Evolutionary conservation across 371 early-diverging fungal genomes (phyloP), one percentile per base, ranked within the genome.

Genomic region (Syncephalastrum sp.): DNA sequence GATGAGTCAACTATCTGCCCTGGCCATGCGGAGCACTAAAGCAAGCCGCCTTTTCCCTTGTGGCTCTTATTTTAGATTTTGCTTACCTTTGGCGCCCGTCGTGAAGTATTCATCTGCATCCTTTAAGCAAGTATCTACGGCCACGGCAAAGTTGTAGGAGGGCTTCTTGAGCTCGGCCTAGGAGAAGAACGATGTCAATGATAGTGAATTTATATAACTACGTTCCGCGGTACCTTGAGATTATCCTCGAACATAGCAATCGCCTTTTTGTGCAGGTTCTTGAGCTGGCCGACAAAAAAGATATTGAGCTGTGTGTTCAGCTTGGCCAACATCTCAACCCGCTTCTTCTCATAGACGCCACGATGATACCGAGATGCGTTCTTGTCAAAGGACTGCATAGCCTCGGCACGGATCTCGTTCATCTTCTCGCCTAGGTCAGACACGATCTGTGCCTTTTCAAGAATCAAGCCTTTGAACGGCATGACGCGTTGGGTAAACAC

Each of bases 351-450:
- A 70, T 94, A 98, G 16, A 97, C 97, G 2, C 80, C 88, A n/a
- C 83, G 64, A 60, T 94, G 88, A 66, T 98, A 98, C 48, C 99
- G 85, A 10, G 89, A 87, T 0, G 96, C 99, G 52, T 90, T 90
- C 59, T 83, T 86, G 65, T 97, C 97, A 67, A 97, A 98, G 2
- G 79, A 68, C 5, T 70, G 68, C 21, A 96, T 49, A 10, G 92
- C 88, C 46, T 64, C 68, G 1, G 67, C 64, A 49, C 89, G 82
- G 16, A 88, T 79, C 0, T 68, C 71, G 5, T 74, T 63, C 73
- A 90, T 86, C 42, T 84, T 73, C 14, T 76, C 64, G 3, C 98
- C 98, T 10, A 98, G 75, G 17, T 79, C 82, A 6, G 85, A 83
- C 5, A 94, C 69, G 12, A 95, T 86, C 52, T 86, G 76, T 5